phyloP scores from a whole-genome alignment of 2,329 filamentous ascomycete species.

The Ophiosphaerella herpotricha region DNA sequence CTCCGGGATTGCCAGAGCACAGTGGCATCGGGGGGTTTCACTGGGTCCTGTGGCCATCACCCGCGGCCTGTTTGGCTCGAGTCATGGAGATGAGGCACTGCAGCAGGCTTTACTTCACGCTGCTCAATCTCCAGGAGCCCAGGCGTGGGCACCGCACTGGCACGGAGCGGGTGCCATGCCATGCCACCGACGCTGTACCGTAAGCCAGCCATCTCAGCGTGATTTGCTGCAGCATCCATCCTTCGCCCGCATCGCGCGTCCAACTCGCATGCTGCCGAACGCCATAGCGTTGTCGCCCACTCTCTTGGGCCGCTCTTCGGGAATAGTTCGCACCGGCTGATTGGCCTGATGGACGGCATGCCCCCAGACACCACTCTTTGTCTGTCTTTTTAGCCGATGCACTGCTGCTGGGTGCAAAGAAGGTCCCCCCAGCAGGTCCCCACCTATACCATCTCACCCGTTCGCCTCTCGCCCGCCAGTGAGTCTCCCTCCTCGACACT shows the following conservation, averaged over 20 bases:
- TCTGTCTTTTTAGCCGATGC: conserved; percentile 2
- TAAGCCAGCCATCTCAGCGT: neutral
- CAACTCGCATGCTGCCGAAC: neutral
- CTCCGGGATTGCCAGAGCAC: neutral
- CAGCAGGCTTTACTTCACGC: neutral
- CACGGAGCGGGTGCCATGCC: neutral
- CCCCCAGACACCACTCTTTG: neutral
- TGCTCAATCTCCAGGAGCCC: neutral
- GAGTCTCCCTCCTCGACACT: conserved; percentile 1
- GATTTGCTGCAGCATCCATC: neutral
- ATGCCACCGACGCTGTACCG: neutral
- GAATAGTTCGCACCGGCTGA: conserved; percentile 1
- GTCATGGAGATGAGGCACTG: neutral
- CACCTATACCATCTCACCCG: neutral
- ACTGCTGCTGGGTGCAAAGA: neutral
- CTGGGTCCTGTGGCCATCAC: neutral
- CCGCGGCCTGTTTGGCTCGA: neutral
- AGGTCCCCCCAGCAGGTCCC: neutral
- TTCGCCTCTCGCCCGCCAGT: neutral
- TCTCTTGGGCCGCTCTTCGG: neutral
- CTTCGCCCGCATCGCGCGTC: neutral
- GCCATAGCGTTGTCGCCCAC: neutral
- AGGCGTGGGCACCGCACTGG: neutral
- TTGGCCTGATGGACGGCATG: conserved; percentile 2
- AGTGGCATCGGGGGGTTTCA: neutral